Percentiles rank a stretch among this genome's conserved stretches.
These are phyloP conservation scores for Gynandropsis gynandra DNA, from an alignment of 345 rosid genomes.

Conservation along the genomic window DNA sequence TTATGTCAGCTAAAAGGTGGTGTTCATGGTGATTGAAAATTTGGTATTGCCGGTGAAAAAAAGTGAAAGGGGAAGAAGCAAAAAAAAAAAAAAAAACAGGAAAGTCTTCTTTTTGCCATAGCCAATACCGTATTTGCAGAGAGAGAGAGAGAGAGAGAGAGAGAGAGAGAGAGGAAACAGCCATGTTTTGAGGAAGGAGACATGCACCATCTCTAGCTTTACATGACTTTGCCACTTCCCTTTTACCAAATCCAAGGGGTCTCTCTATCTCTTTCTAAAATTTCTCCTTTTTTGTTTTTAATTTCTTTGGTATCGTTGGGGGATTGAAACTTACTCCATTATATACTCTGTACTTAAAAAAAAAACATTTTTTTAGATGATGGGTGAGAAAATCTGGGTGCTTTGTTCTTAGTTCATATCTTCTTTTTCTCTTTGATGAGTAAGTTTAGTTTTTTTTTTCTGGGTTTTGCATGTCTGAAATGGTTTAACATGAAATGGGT, in stretches of 20 bases:
- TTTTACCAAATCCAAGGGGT: slow-evolving; percentile 25
- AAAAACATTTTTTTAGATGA: not conserved
- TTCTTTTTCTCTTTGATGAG: slow-evolving; percentile 17
- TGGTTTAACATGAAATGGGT: not conserved
- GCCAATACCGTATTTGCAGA: slow-evolving; percentile 29
- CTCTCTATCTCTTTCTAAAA: slow-evolving; percentile 5
- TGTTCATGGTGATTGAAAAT: slow-evolving; percentile 16
- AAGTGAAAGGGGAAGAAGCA: not conserved
- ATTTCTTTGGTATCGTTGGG: slow-evolving; percentile 18
- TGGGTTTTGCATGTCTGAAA: not conserved
- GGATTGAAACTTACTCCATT: slow-evolving; percentile 17
- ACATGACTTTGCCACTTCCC: slow-evolving; percentile 20
- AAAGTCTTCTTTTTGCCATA: slow-evolving; percentile 29
- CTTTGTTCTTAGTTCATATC: not conserved
- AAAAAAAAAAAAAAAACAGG: slow-evolving; percentile 6
- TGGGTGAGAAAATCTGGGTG: slow-evolving; percentile 6
- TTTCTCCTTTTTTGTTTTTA: not conserved
- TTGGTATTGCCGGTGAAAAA: not conserved
- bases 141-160: slow-evolving; percentile 16
- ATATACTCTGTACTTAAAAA: slow-evolving; percentile 6
- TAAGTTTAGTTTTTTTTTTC: slow-evolving; percentile 8
- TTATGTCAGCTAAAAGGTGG: slow-evolving; percentile 11
- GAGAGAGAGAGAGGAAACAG: slow-evolving; percentile 20
- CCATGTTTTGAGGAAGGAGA: slow-evolving; percentile 38
- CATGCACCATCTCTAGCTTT: slow-evolving; percentile 29